phyloP scores from a whole-genome alignment of 495 filamentous ascomycete genomes.

The Penicillium samsonianum region DNA sequence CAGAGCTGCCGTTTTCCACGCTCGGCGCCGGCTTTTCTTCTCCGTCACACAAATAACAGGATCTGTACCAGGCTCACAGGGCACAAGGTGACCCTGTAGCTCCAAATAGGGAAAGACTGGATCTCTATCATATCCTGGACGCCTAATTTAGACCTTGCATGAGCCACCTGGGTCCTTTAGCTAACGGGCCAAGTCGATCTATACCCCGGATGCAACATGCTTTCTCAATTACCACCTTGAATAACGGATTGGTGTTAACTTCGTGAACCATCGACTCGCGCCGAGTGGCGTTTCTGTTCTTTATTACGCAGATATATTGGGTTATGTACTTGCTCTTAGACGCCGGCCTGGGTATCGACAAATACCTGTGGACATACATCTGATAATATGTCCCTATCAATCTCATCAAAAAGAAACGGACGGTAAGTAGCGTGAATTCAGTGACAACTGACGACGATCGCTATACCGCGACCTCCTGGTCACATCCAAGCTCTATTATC shows the following conservation, averaged over 20 bases:
- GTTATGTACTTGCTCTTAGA: not conserved
- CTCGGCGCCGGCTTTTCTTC: slow-evolving; percentile 21
- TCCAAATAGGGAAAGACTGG: slow-evolving; percentile 5
- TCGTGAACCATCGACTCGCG: not conserved
- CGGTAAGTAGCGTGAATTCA: not conserved
- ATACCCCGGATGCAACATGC: slow-evolving; percentile 21
- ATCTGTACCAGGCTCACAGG: slow-evolving; percentile 6
- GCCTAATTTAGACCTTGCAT: slow-evolving; percentile 8
- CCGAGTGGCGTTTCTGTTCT: not conserved
- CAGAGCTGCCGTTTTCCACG: slow-evolving; percentile 23
- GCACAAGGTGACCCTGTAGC: slow-evolving; percentile 19
- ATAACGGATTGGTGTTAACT: not conserved
- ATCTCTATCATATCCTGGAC: slow-evolving; percentile 4
- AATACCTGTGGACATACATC: not conserved
- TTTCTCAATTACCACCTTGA: slow-evolving; percentile 1
- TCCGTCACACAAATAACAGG: slow-evolving; percentile 16
- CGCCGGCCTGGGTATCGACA: not conserved
- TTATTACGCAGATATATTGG: not conserved
- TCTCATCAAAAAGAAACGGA: not conserved
- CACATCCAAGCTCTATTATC: not conserved
- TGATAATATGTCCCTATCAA: not conserved
- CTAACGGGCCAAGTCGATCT: not conserved
- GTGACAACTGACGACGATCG: not conserved
- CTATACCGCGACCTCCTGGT: not conserved
- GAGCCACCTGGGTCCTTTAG: slow-evolving; percentile 3